Evolutionary conservation across 768 basidiomycete genomes (phyloP).

Genomic region (Thelephora aurantiotincta): DNA sequence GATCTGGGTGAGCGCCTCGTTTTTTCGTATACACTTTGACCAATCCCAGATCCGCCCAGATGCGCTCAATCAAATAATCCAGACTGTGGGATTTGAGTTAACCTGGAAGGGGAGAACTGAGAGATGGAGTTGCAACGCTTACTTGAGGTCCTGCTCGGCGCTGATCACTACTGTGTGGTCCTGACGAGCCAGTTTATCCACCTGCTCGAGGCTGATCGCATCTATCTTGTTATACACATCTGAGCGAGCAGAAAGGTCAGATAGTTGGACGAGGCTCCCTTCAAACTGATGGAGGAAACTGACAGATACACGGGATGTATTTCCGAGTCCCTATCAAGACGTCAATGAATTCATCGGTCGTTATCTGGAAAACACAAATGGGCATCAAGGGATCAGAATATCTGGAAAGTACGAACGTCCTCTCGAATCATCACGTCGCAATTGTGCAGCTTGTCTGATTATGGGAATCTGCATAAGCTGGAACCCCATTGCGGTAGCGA

Average conservation of each 20-base stretch:
- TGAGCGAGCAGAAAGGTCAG: conserved; percentile 14
- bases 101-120: conserved; percentile 3
- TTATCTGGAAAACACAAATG: conserved; percentile 41
- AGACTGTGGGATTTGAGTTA: conserved; percentile 28
- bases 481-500: neutral
- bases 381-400: conserved; percentile 3
- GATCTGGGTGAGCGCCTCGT: conserved; percentile 85
- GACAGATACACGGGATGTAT: conserved; percentile 88
- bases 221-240: conserved; percentile 98
- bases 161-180: conserved; percentile 89
- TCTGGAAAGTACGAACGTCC: conserved; percentile 44
- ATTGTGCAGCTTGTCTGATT: conserved; percentile 73
- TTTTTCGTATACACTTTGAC: conserved; percentile 97
- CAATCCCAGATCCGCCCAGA: conserved; percentile 69
- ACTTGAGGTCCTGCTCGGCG: conserved; percentile 92
- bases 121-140: conserved; percentile 8
- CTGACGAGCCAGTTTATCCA: conserved; percentile 72
- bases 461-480: neutral
- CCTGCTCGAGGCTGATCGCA: conserved; percentile 67
- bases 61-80: conserved; percentile 58
- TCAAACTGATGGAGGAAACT: neutral
- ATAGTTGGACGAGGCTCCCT: neutral
- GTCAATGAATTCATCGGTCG: conserved; percentile 94
- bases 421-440: conserved; percentile 98
- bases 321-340: conserved; percentile 93